Conservation (phyloP, 2,329 filamentous ascomycete genomes). For the Penicillium sclerotigenum region DNA sequence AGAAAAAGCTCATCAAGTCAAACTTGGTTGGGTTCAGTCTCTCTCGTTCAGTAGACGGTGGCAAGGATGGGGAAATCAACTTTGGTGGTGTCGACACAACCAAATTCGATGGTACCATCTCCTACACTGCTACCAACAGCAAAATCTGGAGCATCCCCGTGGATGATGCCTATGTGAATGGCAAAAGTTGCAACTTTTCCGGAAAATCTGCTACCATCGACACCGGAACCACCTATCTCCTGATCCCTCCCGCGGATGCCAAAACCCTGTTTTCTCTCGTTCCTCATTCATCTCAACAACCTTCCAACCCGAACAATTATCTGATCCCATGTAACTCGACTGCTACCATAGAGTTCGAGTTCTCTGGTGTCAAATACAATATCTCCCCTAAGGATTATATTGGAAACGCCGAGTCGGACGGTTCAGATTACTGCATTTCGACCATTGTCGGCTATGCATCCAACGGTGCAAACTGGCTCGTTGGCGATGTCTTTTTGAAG, state of each 20-base stretch:
- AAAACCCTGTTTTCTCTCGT: constrained; percentile 65
- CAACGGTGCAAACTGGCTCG: constrained; percentile 65
- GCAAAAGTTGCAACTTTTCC: constrained; percentile 53
- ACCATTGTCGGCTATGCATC: constrained; percentile 72
- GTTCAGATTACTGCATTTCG: constrained; percentile 51
- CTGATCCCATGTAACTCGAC: constrained; percentile 69
- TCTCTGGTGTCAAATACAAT: constrained; percentile 64
- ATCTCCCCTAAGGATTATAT: constrained; percentile 72
- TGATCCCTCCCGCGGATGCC: constrained; percentile 67
- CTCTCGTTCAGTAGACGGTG: constrained; percentile 62
- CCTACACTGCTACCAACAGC: constrained; percentile 58
- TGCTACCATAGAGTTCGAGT: constrained; percentile 60
- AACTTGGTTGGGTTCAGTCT: constrained; percentile 72
- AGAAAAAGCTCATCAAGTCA: constrained; percentile 55
- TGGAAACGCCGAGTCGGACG: constrained; percentile 29
- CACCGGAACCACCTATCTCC: constrained; percentile 76
- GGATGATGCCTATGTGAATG: constrained; percentile 63
- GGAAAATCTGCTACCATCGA: constrained; percentile 69
- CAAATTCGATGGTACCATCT: constrained; percentile 66
- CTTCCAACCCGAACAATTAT: constrained; percentile 54
- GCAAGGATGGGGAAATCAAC: constrained; percentile 70
- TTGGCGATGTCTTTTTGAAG: constrained; percentile 83
- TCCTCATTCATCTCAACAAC: constrained; percentile 53
- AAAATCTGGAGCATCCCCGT: constrained; percentile 72
- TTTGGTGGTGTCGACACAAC: constrained; percentile 68